Percentiles rank a stretch among this genome's conserved stretches.
phyloP scores from a whole-genome alignment of 2,329 filamentous ascomycete species.

The Lasiodiplodia hormozganensis region DNA sequence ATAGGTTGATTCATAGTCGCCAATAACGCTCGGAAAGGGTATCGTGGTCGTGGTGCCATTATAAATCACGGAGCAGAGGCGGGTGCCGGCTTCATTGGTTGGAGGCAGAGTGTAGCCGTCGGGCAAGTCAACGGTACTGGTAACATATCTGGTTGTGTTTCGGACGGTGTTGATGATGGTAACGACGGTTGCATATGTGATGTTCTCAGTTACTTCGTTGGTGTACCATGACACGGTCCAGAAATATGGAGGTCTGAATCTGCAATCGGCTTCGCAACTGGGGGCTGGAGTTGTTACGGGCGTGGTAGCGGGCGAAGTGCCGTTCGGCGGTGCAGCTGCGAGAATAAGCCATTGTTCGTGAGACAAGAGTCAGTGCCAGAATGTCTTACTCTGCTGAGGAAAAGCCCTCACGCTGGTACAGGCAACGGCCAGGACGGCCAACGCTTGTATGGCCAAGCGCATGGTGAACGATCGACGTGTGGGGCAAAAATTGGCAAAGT shows the following conservation, averaged over 20 bases:
- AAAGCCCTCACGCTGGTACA: neutral
- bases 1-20: neutral
- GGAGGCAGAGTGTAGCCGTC: neutral
- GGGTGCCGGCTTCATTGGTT: slow-evolving; percentile 11
- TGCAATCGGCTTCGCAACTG: neutral
- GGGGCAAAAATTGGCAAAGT: neutral
- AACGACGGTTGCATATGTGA: slow-evolving; percentile 21
- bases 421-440: neutral
- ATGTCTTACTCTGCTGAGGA: slow-evolving; percentile 24
- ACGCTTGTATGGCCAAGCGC: neutral
- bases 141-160: slow-evolving; percentile 20
- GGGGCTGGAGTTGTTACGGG: neutral
- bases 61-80: neutral
- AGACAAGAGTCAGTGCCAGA: neutral
- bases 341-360: neutral
- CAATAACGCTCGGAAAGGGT: neutral
- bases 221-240: neutral
- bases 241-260: neutral
- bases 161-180: slow-evolving; percentile 22
- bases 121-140: slow-evolving; percentile 10
- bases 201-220: neutral
- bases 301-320: neutral
- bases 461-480: neutral
- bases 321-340: slow-evolving; percentile 5
- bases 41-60: neutral